Percentiles rank a stretch among this genome's conserved stretches.
These are phyloP conservation scores for Stephanocyclus meneghinianus DNA, from an alignment of 352 stramenopile species.

Conservation along the genomic window DNA sequence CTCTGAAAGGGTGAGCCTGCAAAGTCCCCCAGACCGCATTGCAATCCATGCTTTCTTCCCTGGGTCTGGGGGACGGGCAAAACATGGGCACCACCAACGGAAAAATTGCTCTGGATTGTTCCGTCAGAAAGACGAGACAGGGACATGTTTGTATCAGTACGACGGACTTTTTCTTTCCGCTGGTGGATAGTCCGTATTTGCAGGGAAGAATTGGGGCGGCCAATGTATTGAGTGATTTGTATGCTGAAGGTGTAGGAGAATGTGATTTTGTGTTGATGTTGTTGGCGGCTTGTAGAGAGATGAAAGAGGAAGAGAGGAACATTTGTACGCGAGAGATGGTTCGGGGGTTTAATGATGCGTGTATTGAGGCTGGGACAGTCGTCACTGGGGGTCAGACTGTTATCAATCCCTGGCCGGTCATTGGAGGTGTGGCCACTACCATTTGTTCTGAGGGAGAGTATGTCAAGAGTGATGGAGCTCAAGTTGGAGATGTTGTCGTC, in stretches of 20 bases:
- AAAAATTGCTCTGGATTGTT: constrained; percentile 82
- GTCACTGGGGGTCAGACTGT: constrained; percentile 93
- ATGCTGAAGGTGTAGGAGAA: constrained; percentile 91
- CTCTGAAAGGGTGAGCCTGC: constrained; percentile 93
- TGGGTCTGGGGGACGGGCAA: constrained; percentile 89
- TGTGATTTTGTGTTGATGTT: constrained; percentile 95
- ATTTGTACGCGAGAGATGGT: constrained; percentile 93
- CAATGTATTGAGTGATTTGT: constrained; percentile 93
- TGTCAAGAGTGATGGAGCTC: constrained; percentile 89
- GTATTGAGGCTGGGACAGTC: constrained; percentile 86
- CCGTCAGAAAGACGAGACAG: constrained; percentile 86
- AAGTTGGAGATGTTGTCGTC: constrained; percentile 89
- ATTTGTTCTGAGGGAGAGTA: constrained; percentile 73
- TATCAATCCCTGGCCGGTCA: constrained; percentile 94
- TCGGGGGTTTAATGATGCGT: constrained; percentile 90
- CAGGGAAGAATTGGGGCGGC: constrained; percentile 90
- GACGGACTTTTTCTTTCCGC: constrained; percentile 95
- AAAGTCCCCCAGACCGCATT: constrained; percentile 93
- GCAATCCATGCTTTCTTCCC: constrained; percentile 88
- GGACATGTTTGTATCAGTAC: constrained; percentile 90
- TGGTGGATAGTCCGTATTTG: constrained; percentile 91
- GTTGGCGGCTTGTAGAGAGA: constrained; percentile 89
- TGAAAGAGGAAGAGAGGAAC: constrained; percentile 88
- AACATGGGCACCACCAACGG: constrained; percentile 82
- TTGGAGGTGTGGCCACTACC: constrained; percentile 90